phyloP scores from a whole-genome alignment of 768 basidiomycete species.

The Nevesoporus exiguus region DNA sequence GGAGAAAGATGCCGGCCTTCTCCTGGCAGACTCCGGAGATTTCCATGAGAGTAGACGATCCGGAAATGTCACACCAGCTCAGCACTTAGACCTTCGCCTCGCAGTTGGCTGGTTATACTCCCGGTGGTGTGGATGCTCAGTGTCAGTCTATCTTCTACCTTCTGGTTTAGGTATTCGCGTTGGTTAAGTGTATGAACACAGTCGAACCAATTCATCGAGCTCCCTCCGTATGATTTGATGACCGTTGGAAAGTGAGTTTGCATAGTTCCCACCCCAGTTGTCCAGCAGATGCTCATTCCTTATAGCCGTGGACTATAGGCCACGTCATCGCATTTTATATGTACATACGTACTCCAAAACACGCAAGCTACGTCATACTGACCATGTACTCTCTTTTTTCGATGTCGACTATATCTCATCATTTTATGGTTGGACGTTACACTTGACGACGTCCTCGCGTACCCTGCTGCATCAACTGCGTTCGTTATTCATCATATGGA shows the following conservation, averaged over 20 bases:
- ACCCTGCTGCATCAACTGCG: neutral
- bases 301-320: conserved; percentile 78
- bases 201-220: conserved; percentile 70
- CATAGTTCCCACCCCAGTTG: neutral
- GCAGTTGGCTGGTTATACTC: conserved; percentile 69
- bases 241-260: conserved; percentile 77
- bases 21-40: conserved; percentile 77
- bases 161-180: neutral
- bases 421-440: neutral
- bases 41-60: conserved; percentile 55
- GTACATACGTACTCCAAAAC: conserved; percentile 39
- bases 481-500: neutral
- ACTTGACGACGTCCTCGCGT: neutral
- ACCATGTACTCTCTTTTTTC: neutral
- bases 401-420: neutral
- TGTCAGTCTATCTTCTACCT: conserved; percentile 41
- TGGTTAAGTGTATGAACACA: conserved; percentile 23
- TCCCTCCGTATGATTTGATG: conserved; percentile 78
- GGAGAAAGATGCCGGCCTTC: conserved; percentile 73
- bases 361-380: neutral
- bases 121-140: conserved; percentile 72
- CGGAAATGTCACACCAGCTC: neutral
- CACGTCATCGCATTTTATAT: conserved; percentile 67
- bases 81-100: conserved; percentile 5
- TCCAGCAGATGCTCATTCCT: neutral